Percentiles rank a stretch among this genome's conserved stretches.
These are phyloP conservation scores for Phoma sp. DNA, from an alignment of 2,329 filamentous ascomycete genomes.

Conservation along the genomic window DNA sequence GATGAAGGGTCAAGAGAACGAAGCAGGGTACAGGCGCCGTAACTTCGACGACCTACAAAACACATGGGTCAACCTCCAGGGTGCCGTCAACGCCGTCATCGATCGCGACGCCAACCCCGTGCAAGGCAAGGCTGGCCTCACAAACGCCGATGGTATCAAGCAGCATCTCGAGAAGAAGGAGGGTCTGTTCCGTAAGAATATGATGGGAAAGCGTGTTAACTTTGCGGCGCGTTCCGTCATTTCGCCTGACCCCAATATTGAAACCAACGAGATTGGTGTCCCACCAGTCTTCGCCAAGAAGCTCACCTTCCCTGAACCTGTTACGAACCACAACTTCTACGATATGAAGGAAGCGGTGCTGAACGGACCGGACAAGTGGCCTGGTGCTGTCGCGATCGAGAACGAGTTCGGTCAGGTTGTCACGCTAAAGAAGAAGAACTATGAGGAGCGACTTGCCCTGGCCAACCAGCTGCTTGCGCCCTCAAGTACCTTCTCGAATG, in stretches of 20 bases:
- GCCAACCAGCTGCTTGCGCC: conserved; percentile 93
- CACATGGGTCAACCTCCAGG: conserved; percentile 84
- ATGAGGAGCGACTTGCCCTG: conserved; percentile 85
- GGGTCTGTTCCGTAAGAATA: conserved; percentile 96
- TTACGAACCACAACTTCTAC: conserved; percentile 96
- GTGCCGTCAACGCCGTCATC: conserved; percentile 89
- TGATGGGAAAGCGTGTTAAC: conserved; percentile 99
- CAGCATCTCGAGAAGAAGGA: conserved; percentile 99
- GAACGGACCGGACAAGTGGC: conserved; percentile 93
- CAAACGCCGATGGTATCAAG: conserved; percentile 93
- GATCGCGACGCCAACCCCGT: conserved; percentile 87
- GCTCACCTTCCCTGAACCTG: conserved; percentile 94
- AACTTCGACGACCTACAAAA: conserved; percentile 81
- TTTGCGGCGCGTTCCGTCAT: conserved; percentile 98
- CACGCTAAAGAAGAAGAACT: conserved; percentile 84
- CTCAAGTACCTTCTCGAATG: conserved; percentile 75
- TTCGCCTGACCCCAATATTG: conserved; percentile 96
- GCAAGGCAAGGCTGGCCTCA: conserved; percentile 76
- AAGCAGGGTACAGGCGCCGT: conserved; percentile 55
- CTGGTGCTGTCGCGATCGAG: conserved; percentile 91
- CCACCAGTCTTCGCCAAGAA: conserved; percentile 98
- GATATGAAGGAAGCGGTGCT: conserved; percentile 96
- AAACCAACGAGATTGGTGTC: conserved; percentile 98
- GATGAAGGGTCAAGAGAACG: conserved; percentile 60
- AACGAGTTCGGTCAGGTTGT: conserved; percentile 94